phyloP scores from a whole-genome alignment of 306 rosid species.

The Rosa persica region DNA sequence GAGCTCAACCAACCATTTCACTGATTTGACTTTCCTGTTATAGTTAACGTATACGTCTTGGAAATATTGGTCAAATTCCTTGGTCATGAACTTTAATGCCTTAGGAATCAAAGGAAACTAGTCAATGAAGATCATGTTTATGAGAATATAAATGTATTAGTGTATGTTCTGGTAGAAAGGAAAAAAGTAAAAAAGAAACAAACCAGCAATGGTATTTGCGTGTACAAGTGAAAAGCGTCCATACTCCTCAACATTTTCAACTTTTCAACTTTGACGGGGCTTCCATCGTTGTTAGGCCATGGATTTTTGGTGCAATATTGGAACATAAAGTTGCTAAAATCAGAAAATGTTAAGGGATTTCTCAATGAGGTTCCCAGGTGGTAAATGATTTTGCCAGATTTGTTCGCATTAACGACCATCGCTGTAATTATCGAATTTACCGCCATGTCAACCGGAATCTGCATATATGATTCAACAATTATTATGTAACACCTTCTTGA shows the following conservation, averaged over 20 bases:
- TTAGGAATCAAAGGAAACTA: neutral
- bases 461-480: neutral
- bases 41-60: neutral
- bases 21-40: neutral
- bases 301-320: constrained; percentile 30
- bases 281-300: constrained; percentile 18
- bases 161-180: too few relatives aligned
- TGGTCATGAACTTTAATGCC: constrained; percentile 33
- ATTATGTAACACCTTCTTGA: too few relatives aligned
- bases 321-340: neutral
- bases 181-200: neutral
- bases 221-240: constrained; percentile 23
- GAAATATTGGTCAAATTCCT: neutral
- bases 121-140: too few relatives aligned
- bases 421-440: constrained; percentile 40
- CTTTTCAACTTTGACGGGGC: constrained; percentile 17
- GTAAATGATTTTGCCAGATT: constrained; percentile 25
- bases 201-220: constrained; percentile 41
- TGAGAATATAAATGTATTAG: too few relatives aligned
- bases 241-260: neutral
- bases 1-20: constrained; percentile 28
- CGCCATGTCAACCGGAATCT: constrained; percentile 59
- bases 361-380: constrained; percentile 41
- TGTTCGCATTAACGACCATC: constrained; percentile 27
- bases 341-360: constrained; percentile 29